Conservation (phyloP, 2,329 filamentous ascomycete genomes). For the Stemphylium vesicarium region DNA sequence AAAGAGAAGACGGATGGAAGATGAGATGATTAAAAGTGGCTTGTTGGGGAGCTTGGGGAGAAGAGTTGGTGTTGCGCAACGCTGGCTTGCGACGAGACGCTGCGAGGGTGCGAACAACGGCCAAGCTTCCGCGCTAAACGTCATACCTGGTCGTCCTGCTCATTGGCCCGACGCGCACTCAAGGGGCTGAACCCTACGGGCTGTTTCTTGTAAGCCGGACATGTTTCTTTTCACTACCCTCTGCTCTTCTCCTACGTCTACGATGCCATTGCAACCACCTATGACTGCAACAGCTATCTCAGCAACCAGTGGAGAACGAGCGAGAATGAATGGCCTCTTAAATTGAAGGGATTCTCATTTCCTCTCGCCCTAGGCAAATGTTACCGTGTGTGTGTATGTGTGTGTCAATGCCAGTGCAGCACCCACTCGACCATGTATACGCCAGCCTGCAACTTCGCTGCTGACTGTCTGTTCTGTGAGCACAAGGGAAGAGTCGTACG, state of each 20-base stretch:
- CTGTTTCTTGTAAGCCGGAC: background rate
- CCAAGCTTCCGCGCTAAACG: constrained; percentile 16
- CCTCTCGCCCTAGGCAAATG: too few relatives aligned
- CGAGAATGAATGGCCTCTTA: too few relatives aligned
- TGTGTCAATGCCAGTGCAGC: too few relatives aligned
- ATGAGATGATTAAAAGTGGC: constrained; percentile 4
- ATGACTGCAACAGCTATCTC: too few relatives aligned
- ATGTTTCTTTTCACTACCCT: background rate
- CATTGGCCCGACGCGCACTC: constrained; percentile 10
- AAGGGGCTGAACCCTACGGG: background rate
- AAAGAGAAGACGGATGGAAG: constrained; percentile 1
- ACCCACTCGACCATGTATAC: too few relatives aligned
- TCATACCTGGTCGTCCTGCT: constrained; percentile 11
- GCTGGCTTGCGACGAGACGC: constrained; percentile 15
- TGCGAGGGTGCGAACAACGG: constrained; percentile 8
- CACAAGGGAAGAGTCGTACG: background rate
- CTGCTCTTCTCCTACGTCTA: background rate
- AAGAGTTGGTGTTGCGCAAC: constrained; percentile 21
- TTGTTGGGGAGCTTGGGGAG: background rate
- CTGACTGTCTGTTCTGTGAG: background rate
- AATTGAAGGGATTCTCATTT: too few relatives aligned
- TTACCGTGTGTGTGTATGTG: too few relatives aligned
- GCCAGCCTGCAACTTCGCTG: too few relatives aligned
- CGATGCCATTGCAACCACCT: too few relatives aligned
- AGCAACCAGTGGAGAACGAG: too few relatives aligned